Percentiles rank a stretch among this genome's conserved stretches.
These are phyloP conservation scores for Trichocomaceae sp. DNA, from an alignment of 2,329 filamentous ascomycete genomes.

Conservation along the genomic window DNA sequence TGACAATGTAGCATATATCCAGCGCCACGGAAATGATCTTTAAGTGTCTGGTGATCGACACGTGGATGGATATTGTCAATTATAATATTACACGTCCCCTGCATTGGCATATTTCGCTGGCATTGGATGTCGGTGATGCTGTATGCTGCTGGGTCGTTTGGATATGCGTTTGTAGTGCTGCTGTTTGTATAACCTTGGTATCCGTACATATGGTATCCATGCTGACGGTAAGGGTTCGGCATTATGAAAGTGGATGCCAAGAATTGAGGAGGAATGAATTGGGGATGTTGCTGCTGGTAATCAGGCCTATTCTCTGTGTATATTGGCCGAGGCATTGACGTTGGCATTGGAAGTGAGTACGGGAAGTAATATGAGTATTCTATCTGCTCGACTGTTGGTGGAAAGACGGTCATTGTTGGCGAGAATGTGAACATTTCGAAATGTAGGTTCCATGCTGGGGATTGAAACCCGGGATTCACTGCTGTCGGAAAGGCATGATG, in stretches of 20 bases:
- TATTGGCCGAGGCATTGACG: neutral
- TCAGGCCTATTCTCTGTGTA: neutral
- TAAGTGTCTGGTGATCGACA: slow-evolving; percentile 26
- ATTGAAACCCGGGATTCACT: neutral
- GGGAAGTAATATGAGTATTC: slow-evolving; percentile 4
- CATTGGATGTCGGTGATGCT: neutral
- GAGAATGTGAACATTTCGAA: neutral
- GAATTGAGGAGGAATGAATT: neutral
- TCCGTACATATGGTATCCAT: neutral
- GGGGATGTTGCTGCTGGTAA: neutral
- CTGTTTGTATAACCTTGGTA: neutral
- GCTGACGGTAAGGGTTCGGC: neutral
- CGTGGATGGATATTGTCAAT: slow-evolving; percentile 24
- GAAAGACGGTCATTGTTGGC: neutral
- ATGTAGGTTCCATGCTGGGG: neutral
- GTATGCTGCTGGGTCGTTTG: neutral
- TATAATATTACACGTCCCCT: slow-evolving; percentile 15
- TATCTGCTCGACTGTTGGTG: neutral
- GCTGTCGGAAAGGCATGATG: neutral
- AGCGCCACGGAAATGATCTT: slow-evolving; percentile 23
- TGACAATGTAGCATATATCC: slow-evolving; percentile 30
- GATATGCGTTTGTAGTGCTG: neutral
- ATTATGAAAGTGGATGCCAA: neutral
- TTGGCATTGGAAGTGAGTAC: neutral
- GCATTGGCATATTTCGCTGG: neutral